Base-by-base conservation (phyloP, 2,329 filamentous ascomycete species). In the Periconia digitata region DNA sequence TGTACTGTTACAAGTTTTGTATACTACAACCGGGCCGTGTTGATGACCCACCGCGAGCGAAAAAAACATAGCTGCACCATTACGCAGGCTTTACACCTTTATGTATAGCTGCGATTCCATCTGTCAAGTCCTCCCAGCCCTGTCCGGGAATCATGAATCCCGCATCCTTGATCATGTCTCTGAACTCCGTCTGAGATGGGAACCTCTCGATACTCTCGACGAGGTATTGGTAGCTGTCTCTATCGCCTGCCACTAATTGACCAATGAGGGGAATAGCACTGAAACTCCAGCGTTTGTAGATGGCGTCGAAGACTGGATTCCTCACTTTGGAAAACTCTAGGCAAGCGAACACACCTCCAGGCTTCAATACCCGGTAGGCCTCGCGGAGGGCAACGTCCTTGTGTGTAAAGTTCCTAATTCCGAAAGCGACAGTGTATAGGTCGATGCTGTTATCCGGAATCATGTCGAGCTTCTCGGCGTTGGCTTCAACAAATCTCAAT, bases 201-300 rank as follows among this genome's bases (percentile, higher is more conserved):
- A 97, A 97, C 40, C 83, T 79, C 74, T 96, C 92, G 71, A 99
- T 99, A 72, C 92, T 96, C 79, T 99, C 94, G 8, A 99, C 94
- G 8, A 99, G 79, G 74, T 99, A 99, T 78, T 99, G 94, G 73
- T 99, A 99, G 70, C 90, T 96, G 66, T 95, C 92, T 47, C 92
- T 80, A 70, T 99, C 95, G 6, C 90, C 90, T 1, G 94, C 92
- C 15, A 99, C 92, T 51, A 99, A 69, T 75, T 99, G 92, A 2
- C 94, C 95, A 64, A 99, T 96, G 59, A 99, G 72, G 0, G 94
- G 94, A 56, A 99, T 99, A 12, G 90, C 91, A 50, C 85, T 82
- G 71, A 99, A 99, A 52, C 90, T 96, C 92, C 95, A 99, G 50
- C 88, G 82, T 79, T 96, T 95, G 75, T 99, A 99, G 1, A 92